phyloP scores from a whole-genome alignment of 371 early-diverging fungal species.

The Mucor plumbeus region DNA sequence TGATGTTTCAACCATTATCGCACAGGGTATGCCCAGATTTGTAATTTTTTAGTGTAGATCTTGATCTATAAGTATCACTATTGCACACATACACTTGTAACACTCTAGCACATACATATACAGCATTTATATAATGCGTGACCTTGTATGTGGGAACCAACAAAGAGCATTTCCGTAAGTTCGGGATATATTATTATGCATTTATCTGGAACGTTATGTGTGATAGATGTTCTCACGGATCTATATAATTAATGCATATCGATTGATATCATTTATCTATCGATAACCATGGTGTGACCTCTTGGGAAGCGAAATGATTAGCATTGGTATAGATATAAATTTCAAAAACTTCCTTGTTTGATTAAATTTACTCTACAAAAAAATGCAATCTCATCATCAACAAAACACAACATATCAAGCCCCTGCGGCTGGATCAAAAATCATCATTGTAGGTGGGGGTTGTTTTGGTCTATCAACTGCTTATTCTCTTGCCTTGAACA shows the following conservation, averaged over 20 bases:
- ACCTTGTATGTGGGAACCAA: not conserved
- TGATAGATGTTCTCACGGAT: not conserved
- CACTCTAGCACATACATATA: not conserved
- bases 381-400: not conserved
- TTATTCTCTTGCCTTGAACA: constrained; percentile 39
- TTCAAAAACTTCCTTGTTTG: not conserved
- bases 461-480: constrained; percentile 59
- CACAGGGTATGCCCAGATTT: too few relatives aligned
- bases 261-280: not conserved
- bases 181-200: constrained; percentile 5
- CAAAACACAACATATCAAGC: not conserved
- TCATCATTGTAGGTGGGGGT: constrained; percentile 61
- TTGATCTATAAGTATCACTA: too few relatives aligned
- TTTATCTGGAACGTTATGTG: not conserved
- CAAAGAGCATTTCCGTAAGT: not conserved
- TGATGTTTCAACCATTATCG: too few relatives aligned
- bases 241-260: not conserved
- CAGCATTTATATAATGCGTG: not conserved
- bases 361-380: not conserved
- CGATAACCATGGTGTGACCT: not conserved
- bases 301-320: not conserved
- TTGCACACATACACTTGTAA: too few relatives aligned
- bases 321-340: not conserved
- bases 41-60: too few relatives aligned
- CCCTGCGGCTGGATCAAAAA: constrained; percentile 32